These are phyloP conservation scores for Fraxinus anomala DNA, from an alignment of 257 asterid species.

Conservation along the genomic window DNA sequence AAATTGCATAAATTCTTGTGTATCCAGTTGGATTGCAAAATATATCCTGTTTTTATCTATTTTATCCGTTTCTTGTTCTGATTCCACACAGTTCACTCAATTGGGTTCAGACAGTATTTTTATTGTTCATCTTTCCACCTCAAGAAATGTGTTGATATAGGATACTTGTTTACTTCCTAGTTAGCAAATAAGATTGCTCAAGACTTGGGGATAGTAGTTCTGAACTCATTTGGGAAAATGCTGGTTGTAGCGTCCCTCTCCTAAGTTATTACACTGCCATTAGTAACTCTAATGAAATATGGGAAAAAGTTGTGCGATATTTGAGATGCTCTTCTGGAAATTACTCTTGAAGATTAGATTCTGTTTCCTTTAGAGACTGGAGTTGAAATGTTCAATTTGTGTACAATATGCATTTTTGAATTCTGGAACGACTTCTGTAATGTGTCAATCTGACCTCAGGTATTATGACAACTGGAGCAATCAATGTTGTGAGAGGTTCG, in stretches of 20 bases:
- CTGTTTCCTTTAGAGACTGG: background rate
- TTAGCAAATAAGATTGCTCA: background rate
- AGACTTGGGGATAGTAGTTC: background rate
- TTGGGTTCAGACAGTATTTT: background rate
- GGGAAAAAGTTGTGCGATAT: background rate
- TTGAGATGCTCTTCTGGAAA: slow-evolving; percentile 9
- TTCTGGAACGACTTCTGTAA: slow-evolving; percentile 17
- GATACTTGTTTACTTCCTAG: background rate
- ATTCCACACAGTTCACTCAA: background rate
- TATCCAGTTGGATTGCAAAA: slow-evolving; percentile 2
- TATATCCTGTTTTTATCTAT: background rate
- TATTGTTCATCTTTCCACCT: background rate
- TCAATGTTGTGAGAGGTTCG: slow-evolving; percentile 90
- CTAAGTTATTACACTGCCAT: background rate
- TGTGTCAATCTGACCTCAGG: slow-evolving; percentile 54
- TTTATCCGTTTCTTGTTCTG: background rate
- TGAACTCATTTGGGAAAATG: background rate
- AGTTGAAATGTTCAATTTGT: slow-evolving; percentile 7
- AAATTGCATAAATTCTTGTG: background rate
- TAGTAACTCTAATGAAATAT: slow-evolving; percentile 1
- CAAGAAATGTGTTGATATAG: background rate
- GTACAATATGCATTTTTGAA: slow-evolving; percentile 5
- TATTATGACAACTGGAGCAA: slow-evolving; percentile 91
- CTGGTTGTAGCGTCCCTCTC: background rate
- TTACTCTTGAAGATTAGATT: slow-evolving; percentile 14